Evolutionary conservation across 208 protist species (phyloP).

Genomic region (Leptomonas pyrrhocoris): DNA sequence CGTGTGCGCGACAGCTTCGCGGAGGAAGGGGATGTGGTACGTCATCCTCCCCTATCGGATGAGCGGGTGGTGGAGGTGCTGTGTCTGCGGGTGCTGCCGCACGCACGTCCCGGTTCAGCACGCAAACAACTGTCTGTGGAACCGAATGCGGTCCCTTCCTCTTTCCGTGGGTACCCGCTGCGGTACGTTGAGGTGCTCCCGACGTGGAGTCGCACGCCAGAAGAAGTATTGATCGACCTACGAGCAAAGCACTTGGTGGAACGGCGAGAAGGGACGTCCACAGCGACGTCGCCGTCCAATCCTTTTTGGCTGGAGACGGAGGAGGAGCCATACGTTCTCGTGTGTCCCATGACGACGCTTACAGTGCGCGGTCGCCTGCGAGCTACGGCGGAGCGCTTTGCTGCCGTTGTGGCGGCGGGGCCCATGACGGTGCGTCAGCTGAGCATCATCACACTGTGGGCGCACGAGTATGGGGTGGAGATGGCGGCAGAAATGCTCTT

Average conservation of each 20-base stretch:
- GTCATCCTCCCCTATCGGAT: neutral
- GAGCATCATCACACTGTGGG: conserved; percentile 49
- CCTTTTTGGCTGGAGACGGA: conserved; percentile 13
- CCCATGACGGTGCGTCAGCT: conserved; percentile 43
- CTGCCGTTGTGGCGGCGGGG: conserved; percentile 12
- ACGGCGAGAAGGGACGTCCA: neutral
- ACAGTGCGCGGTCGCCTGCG: conserved; percentile 42
- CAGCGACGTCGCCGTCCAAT: neutral
- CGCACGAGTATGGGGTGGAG: conserved; percentile 57
- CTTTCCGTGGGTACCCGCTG: conserved; percentile 28
- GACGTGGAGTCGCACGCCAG: conserved; percentile 21
- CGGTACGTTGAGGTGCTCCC: conserved; percentile 37
- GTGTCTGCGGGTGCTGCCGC: conserved; percentile 31
- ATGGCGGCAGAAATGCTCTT: conserved; percentile 56
- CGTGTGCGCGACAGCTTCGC: neutral
- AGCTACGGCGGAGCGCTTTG: conserved; percentile 26
- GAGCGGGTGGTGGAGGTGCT: conserved; percentile 16
- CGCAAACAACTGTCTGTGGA: neutral
- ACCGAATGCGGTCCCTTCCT: neutral
- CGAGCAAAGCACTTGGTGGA: neutral
- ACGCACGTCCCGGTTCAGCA: conserved; percentile 16
- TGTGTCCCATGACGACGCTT: conserved; percentile 21
- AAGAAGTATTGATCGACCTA: conserved; percentile 22
- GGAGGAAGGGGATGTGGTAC: neutral
- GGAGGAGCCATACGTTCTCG: conserved; percentile 35